These are phyloP conservation scores for Cladosporium sphaerospermum DNA, from an alignment of 2,329 filamentous ascomycete genomes.

Conservation along the genomic window DNA sequence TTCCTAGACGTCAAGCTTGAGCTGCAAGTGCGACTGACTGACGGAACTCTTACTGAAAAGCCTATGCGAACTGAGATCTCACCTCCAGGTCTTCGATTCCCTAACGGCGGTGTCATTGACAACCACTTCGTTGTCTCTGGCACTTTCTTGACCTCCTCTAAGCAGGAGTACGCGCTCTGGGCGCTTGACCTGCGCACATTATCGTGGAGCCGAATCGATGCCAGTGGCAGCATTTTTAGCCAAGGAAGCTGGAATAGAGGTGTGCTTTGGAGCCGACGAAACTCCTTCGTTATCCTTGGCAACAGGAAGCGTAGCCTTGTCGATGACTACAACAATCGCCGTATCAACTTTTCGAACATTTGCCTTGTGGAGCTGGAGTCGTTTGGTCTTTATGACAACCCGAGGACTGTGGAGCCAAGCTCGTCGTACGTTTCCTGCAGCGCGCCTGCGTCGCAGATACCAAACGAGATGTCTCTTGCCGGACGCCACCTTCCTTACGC, in stretches of 20 bases:
- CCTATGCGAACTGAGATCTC: constrained; percentile 82
- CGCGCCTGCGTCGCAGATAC: constrained; percentile 42
- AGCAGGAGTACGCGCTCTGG: constrained; percentile 97
- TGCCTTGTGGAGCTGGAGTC: constrained; percentile 96
- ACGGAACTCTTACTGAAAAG: constrained; percentile 79
- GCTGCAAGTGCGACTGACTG: constrained; percentile 76
- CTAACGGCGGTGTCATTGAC: constrained; percentile 91
- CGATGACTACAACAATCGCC: constrained; percentile 95
- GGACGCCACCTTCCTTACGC: constrained; percentile 70
- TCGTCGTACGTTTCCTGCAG: constrained; percentile 83
- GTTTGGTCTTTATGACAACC: constrained; percentile 96
- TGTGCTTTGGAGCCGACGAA: constrained; percentile 85
- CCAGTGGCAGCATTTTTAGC: constrained; percentile 86
- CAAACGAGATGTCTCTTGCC: constrained; percentile 53
- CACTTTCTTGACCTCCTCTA: constrained; percentile 94
- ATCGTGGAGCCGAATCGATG: constrained; percentile 93
- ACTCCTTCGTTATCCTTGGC: constrained; percentile 91
- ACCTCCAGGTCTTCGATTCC: constrained; percentile 87
- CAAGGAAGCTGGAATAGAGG: constrained; percentile 98
- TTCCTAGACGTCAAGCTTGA: constrained; percentile 96
- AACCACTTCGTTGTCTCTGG: constrained; percentile 96
- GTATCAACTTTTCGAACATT: constrained; percentile 94
- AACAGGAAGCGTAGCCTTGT: constrained; percentile 90
- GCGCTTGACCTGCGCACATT: constrained; percentile 81
- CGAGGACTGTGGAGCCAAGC: constrained; percentile 67